Evolutionary conservation across 805 yeast genomes (phyloP), one percentile per base, ranked within the genome.

Genomic region (Saccharomycopsis vini): DNA sequence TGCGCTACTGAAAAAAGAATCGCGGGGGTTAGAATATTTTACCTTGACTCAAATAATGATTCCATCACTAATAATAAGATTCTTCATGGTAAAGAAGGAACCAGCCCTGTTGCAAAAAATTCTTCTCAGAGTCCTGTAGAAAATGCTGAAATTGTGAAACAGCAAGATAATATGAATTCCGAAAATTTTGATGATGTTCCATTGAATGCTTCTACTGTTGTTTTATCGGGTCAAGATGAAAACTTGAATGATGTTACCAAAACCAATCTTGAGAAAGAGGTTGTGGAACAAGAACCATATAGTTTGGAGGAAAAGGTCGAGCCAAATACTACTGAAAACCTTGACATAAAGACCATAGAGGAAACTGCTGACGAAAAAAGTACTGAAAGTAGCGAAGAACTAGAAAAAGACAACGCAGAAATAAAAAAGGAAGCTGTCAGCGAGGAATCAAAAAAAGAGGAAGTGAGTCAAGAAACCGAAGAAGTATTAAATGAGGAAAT

Each of bases 1-100:
- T 92, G 97, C 66, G 95, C 85, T 73, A 77, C 67, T 88, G 97
- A 89, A 57, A 76, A 92, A 54, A 67, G 95, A 56, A 79, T 92
- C 44, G 95, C 89, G 35, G 96, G 97, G 22, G 98, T 92, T 13
- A 73, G 95, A 56, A 87, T 86, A 52, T 86, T 82, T 54, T 85
- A 85, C 57, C 66, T 49, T 18, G 50, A 53, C 34, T 43, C 48
- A 5, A 43, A 38, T 31, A 16, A 26, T 7, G 48, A 46, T 2
- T 16, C 34, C 19, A 36, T 49, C 15, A 22, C n/a, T 3, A 40
- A 43, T 19, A 16, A 46, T 26, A 46, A 43, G 21, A 46, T 49
- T 23, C 24, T 26, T 24, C 39, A 29, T n/a, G 36, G 31, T 12
- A 37, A 42, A 33, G 33, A 24, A n/a, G 20, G 33, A 6, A n/a